A percentile compares a stretch with the other conserved stretches of the same genome.
Conservation (phyloP, 768 basidiomycete species). For the Xanthoconium stramineum region DNA sequence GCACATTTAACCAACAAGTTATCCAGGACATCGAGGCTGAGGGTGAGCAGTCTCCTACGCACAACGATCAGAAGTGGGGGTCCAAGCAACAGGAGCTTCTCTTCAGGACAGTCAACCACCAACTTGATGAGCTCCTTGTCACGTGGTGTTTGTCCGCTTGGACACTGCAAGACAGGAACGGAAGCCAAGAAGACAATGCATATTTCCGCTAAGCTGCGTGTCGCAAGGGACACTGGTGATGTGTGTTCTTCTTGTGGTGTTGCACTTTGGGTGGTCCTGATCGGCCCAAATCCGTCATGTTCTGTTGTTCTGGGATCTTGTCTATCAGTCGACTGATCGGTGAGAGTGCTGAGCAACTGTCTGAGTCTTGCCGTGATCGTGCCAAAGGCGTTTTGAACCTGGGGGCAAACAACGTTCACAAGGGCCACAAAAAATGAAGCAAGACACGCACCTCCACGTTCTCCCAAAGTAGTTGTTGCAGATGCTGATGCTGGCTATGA, state of each 20-base stretch:
- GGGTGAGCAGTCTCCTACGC: conserved; percentile 48
- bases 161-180: conserved; percentile 61
- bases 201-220: conserved; percentile 41
- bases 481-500: conserved; percentile 30
- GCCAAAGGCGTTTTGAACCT: conserved; percentile 54
- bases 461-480: conserved; percentile 65
- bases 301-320: conserved; percentile 37
- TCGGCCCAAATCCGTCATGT: conserved; percentile 57
- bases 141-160: conserved; percentile 54
- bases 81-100: conserved; percentile 58
- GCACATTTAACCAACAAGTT: conserved; percentile 53
- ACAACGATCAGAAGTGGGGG: conserved; percentile 55
- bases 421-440: neutral
- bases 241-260: conserved; percentile 30
- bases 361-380: conserved; percentile 35
- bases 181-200: conserved; percentile 61
- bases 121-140: conserved; percentile 60
- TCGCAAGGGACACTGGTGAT: conserved; percentile 25
- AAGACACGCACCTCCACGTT: conserved; percentile 56
- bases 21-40: conserved; percentile 51
- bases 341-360: conserved; percentile 39
- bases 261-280: conserved; percentile 39
- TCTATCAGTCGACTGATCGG: conserved; percentile 15
- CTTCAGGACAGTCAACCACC: conserved; percentile 45
- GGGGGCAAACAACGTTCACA: neutral